Evolutionary conservation across 176 grass and related monocot genomes (phyloP).

Genomic region (Chloris gayana): DNA sequence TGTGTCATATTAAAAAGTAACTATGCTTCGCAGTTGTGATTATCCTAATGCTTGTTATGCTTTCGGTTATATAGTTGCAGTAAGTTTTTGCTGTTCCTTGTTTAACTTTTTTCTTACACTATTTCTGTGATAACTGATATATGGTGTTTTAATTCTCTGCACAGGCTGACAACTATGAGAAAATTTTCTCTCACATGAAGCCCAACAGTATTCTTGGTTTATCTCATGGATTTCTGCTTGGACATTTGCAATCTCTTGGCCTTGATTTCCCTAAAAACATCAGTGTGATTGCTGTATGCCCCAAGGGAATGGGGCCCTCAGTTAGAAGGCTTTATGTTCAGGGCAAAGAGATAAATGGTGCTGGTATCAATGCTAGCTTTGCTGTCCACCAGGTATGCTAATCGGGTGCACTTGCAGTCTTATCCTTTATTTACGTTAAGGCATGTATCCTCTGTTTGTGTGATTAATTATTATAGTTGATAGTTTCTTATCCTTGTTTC

Average conservation of each 20-base stretch:
- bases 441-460: neutral
- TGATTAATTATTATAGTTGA: constrained; percentile 6
- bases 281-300: constrained; percentile 83
- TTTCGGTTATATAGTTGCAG: neutral
- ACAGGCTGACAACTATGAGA: constrained; percentile 86
- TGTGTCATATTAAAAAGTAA: neutral
- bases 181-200: constrained; percentile 92
- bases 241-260: constrained; percentile 71
- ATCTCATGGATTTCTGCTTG: constrained; percentile 86
- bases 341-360: constrained; percentile 87
- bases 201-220: constrained; percentile 86
- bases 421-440: neutral
- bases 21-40: neutral
- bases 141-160: constrained; percentile 16
- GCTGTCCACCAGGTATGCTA: constrained; percentile 82
- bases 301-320: constrained; percentile 90
- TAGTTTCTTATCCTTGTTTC: neutral
- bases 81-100: neutral
- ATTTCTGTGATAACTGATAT: neutral
- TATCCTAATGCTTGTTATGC: neutral
- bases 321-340: constrained; percentile 89
- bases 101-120: neutral
- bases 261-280: constrained; percentile 85
- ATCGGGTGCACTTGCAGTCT: neutral
- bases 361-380: constrained; percentile 92